Evolutionary conservation across 768 basidiomycete species (phyloP), one percentile per base, ranked within the genome.

Genomic region (Kwoniella europaea): DNA sequence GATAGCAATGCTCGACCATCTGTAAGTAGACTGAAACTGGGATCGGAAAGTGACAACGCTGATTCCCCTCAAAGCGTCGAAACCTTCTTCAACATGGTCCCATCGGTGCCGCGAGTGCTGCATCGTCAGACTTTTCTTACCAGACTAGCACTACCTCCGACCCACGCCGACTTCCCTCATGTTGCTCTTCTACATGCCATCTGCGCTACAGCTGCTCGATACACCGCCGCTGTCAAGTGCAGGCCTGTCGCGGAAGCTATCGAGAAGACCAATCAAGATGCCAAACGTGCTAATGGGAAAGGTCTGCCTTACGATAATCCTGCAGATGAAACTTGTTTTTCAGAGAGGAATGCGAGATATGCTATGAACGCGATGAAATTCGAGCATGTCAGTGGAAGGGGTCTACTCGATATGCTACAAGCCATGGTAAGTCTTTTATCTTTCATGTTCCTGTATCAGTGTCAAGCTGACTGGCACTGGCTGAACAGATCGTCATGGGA

Each of bases 61-160:
- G 60, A 66, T 41, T 18, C 20, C 27, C 24, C 18, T 22, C 41
- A 59, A 75, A 94, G 90, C 56, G 89, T 92, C 64, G 90, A 92
- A 41, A 88, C 88, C 2, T 94, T 93, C 84, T 93, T 94, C 82
- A 85, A 86, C 9, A 91, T 89, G 76, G 90, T 92, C 67, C 91
- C 91, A 15, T 89, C 91, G 71, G 90, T 91, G 4, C 85, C 86
- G 68, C 88, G 90, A 43, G 81, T 93, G 18, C 87, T 94, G 71
- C 91, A 93, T 82, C 85, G 83, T 4, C 83, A 88, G 1, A 88
- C 86, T 35, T 93, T 94, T 76, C 85, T 91, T 80, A 84, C 87
- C 13, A 86, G 88, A 1, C 86, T 93, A 42, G 83, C 88, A 0
- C 84, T 92, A 4, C 88, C 90, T 2, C 90, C 90, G 0, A 87